Percentiles rank a stretch among this genome's conserved stretches.
These are phyloP conservation scores for Ulota crispa DNA, from an alignment of 225 moss, liverwort and hornwort genomes.

Conservation along the genomic window DNA sequence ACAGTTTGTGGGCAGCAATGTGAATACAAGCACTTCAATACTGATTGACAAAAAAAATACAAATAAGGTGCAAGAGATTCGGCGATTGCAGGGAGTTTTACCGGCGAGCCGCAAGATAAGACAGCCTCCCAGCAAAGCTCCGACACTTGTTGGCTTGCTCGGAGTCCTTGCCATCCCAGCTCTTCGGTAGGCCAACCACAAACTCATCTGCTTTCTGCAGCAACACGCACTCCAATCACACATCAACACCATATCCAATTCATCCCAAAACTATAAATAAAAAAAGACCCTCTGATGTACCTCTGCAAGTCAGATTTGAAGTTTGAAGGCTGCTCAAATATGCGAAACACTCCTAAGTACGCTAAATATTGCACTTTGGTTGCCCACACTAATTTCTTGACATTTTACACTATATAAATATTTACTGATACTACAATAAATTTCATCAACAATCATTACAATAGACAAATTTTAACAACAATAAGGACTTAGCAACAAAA, in stretches of 20 bases:
- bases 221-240: neutral
- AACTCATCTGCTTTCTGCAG: conserved; percentile 92
- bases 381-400: too few species aligned
- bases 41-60: neutral
- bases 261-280: neutral
- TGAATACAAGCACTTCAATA: neutral
- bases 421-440: too few species aligned
- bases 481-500: too few species aligned
- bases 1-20: neutral
- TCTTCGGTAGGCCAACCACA: conserved; percentile 81
- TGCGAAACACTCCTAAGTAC: neutral
- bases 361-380: too few species aligned
- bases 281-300: neutral
- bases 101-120: conserved; percentile 83
- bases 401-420: too few species aligned
- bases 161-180: conserved; percentile 75
- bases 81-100: conserved; percentile 29
- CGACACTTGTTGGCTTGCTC: conserved; percentile 76
- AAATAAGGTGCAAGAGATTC: neutral
- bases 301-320: neutral
- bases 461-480: too few species aligned
- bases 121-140: conserved; percentile 87
- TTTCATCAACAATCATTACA: too few species aligned
- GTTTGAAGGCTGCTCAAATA: neutral
- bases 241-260: neutral